Percentiles rank a stretch among this genome's conserved stretches.
Evolutionary conservation across 164 flowering plant species (phyloP).

Genomic region (Vitis riparia): DNA sequence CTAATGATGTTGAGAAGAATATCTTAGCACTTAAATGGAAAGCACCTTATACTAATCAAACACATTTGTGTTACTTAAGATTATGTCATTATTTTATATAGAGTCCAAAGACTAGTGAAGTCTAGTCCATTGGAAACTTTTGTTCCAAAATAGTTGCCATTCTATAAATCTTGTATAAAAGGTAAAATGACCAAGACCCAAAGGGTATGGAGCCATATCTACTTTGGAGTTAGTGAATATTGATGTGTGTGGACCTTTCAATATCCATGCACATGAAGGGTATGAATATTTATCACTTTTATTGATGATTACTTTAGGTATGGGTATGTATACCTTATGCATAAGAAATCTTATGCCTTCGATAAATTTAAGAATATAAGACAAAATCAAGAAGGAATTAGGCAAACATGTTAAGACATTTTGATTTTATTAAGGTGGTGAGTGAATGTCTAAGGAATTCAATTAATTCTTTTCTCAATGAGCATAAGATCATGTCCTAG

Average conservation of each 20-base stretch:
- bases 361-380: not conserved
- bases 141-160: too few relatives aligned
- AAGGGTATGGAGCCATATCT: too few relatives aligned
- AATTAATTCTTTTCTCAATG: not conserved
- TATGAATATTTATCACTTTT: constrained; percentile 3
- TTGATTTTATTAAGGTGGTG: not conserved
- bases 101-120: too few relatives aligned
- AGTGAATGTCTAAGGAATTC: not conserved
- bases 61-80: too few relatives aligned
- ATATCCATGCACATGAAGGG: not conserved
- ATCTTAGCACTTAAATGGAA: too few relatives aligned
- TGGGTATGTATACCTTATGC: not conserved
- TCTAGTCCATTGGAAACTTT: too few relatives aligned
- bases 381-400: not conserved
- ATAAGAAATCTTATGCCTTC: not conserved
- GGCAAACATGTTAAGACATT: not conserved
- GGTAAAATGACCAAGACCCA: too few relatives aligned
- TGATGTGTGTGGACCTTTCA: not conserved
- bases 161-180: too few relatives aligned
- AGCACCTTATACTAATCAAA: too few relatives aligned
- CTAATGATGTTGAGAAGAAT: too few relatives aligned
- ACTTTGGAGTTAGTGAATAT: too few relatives aligned
- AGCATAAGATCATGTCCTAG: not conserved
- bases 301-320: constrained; percentile 1
- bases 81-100: too few relatives aligned